Base-by-base conservation (phyloP, 306 rosid species). In the Sindora glabra region DNA sequence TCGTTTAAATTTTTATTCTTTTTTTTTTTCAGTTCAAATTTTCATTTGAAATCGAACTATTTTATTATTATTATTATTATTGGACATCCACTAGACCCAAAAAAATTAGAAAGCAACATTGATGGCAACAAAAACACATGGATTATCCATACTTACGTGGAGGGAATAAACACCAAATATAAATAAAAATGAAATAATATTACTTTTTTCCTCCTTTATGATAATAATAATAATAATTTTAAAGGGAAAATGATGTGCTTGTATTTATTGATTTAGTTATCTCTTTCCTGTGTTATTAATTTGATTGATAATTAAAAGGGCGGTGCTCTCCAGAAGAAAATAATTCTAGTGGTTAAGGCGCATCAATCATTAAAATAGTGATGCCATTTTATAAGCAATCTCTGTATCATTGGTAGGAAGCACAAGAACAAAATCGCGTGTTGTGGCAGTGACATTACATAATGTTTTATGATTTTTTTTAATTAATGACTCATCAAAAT, bases 351-450 rank as follows among this genome's bases (percentile, higher is more conserved):
- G 29, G 74, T 74, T 65, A 37, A 52, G 71, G 64, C 65, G 47
- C 69, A 68, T 13, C 48, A 44, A 74, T 69, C 64, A 64, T n/a
- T n/a, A n/a, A n/a, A n/a, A n/a, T 42, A 34, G 47, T 42, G 27
- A 57, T 65, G 62, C 2, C 55, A 69, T 26, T 38, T 63, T 50
- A 4, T 16, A 52, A 70, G 58, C 66, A 65, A 30, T 41, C 27
- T 37, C n/a, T 69, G 77, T 40, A 65, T 67, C 49, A 67, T 54
- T 62, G 70, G 55, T 70, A 25, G 50, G 62, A 56, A 74, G 64
- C 72, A 55, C 5, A 17, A 39, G 56, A 60, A 65, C 81, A 71
- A 61, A 61, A 60, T 60, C 60, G 74, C 63, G 67, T 65, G 67
- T 65, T 47, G 56, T 34, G 59, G 66, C 55, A 33, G 59, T 66